Conservation (phyloP, 192 early-diverging fungal species). For the Dissophora globulifera region DNA sequence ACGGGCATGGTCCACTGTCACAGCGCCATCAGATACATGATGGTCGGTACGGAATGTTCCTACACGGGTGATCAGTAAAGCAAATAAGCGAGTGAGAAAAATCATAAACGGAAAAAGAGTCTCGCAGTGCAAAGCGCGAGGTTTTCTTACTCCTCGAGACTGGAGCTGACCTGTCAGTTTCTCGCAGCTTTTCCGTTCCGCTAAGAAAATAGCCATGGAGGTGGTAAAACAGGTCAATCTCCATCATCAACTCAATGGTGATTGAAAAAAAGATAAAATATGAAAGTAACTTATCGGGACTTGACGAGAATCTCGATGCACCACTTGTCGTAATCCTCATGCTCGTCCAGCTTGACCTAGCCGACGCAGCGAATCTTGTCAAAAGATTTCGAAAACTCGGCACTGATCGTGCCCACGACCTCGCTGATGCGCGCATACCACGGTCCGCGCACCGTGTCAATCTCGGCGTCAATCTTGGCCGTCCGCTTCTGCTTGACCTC, state of each 20-base stretch:
- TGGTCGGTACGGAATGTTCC: slow-evolving; percentile 96
- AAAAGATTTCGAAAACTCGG: slow-evolving; percentile 77
- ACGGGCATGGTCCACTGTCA: too few relatives aligned
- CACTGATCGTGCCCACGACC: slow-evolving; percentile 73
- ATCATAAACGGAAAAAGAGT: too few relatives aligned
- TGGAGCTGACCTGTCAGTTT: slow-evolving; percentile 88
- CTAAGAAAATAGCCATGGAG: too few relatives aligned
- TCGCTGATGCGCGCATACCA: slow-evolving; percentile 77
- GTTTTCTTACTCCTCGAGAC: slow-evolving; percentile 84
- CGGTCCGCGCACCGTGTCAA: slow-evolving; percentile 50
- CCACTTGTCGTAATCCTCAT: slow-evolving; percentile 92
- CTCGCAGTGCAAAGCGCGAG: too few relatives aligned
- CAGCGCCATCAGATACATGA: slow-evolving; percentile 95
- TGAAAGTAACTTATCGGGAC: slow-evolving; percentile 88
- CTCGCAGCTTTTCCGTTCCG: slow-evolving; percentile 83
- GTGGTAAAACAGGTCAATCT: too few relatives aligned
- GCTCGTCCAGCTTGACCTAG: slow-evolving; percentile 71
- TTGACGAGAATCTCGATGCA: slow-evolving; percentile 95
- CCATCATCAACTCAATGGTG: too few relatives aligned
- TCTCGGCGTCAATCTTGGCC: slow-evolving; percentile 41
- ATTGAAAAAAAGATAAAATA: too few relatives aligned
- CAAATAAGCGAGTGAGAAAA: too few relatives aligned
- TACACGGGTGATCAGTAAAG: too few relatives aligned
- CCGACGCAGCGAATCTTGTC: slow-evolving; percentile 82
- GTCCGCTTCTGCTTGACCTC: slow-evolving; percentile 56